A percentile compares a stretch with the other conserved stretches of the same genome.
phyloP scores from a whole-genome alignment of 139 green algal species.

The Volvox reticuliferus region DNA sequence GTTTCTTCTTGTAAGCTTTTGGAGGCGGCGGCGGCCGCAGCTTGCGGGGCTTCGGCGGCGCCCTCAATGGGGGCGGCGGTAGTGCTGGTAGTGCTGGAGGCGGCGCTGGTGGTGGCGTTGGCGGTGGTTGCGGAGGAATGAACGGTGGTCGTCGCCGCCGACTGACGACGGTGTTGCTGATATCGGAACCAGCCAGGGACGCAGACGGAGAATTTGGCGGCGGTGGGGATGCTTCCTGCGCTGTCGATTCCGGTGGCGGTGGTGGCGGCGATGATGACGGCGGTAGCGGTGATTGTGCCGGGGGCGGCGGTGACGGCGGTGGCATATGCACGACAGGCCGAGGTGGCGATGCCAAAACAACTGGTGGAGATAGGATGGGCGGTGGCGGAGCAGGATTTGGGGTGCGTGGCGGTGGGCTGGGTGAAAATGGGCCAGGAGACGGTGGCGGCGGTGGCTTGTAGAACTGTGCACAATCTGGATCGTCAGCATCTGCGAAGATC shows the following conservation, averaged over 20 bases:
- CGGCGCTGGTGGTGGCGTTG: neutral
- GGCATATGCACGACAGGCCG: neutral
- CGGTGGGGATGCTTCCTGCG: neutral
- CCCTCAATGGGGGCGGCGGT: neutral
- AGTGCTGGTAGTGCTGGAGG: neutral
- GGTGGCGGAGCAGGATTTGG: neutral
- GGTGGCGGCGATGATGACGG: neutral
- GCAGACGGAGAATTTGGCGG: neutral
- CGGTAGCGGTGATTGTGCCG: neutral
- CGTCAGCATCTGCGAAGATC: conserved; percentile 7
- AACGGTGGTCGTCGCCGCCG: neutral
- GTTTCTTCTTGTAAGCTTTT: neutral
- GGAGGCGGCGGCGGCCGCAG: neutral
- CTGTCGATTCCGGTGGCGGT: neutral
- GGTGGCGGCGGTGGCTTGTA: conserved; percentile 3
- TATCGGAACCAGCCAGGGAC: neutral
- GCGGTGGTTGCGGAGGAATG: neutral
- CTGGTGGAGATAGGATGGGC: neutral
- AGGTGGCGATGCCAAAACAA: neutral
- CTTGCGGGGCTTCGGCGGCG: neutral
- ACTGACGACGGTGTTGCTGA: neutral
- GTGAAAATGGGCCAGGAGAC: neutral
- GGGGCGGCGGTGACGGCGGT: neutral
- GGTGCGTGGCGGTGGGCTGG: neutral
- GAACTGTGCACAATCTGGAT: conserved; percentile 31